phyloP scores from a whole-genome alignment of 1,284 basidiomycete genomes.

The Taiwanofungus camphoratus region DNA sequence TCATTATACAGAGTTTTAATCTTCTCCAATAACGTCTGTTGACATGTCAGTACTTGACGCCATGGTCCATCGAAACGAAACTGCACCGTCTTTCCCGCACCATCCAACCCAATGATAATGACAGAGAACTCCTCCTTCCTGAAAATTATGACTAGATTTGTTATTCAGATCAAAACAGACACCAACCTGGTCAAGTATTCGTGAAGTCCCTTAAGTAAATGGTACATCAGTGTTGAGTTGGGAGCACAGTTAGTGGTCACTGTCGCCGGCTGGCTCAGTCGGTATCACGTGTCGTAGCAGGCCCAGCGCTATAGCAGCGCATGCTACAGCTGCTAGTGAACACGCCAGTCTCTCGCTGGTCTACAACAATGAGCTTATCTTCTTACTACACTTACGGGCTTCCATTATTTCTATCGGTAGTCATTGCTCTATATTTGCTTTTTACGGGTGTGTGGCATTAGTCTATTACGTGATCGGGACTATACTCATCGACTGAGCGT shows the following conservation, averaged over 20 bases:
- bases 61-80: not conserved
- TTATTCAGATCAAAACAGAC: conserved; percentile 24
- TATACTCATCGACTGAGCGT: not conserved
- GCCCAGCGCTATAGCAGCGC: not conserved
- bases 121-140: conserved; percentile 93
- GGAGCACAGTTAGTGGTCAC: no score
- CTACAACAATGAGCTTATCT: conserved; percentile 36
- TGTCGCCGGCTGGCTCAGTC: no score
- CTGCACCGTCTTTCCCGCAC: conserved; percentile 86
- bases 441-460: conserved; percentile 67
- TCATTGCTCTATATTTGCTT: conserved; percentile 78
- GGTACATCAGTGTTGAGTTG: conserved; percentile 58
- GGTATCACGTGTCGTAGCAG: conserved; percentile 1
- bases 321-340: not conserved
- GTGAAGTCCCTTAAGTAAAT: conserved; percentile 85
- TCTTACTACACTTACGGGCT: conserved; percentile 64
- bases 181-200: conserved; percentile 81
- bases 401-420: conserved; percentile 54
- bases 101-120: conserved; percentile 85
- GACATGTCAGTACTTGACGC: conserved; percentile 5
- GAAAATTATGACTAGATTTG: conserved; percentile 4
- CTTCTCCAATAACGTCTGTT: conserved; percentile 82
- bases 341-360: conserved; percentile 8
- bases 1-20: conserved; percentile 90
- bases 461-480: not conserved